Base-by-base conservation (phyloP, 495 filamentous ascomycete genomes). In the Neurospora intermedia region DNA sequence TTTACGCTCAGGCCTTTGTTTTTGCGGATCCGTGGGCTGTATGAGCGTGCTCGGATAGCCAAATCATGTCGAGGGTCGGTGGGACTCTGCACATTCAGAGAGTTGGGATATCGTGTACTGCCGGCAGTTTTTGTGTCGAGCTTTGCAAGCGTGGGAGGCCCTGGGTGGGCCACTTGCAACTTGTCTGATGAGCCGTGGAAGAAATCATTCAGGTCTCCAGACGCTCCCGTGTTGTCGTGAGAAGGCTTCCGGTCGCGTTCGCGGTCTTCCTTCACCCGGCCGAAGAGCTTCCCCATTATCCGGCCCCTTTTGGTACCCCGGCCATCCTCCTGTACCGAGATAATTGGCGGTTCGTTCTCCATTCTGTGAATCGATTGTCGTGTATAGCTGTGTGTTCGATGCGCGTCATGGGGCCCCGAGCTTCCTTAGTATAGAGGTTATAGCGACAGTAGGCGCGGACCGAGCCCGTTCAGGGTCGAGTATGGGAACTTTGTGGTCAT, bases 1-100 rank as follows among this genome's bases (percentile, higher is more conserved):
- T 85, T 87, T n/a, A 97, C 93, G 20, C 80, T 80, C 73, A 95
- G 81, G 4, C 89, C 89, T 77, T 92, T 92, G 71, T 79, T 82
- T 69, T 74, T 81, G 20, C 73, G 72, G 42, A 69, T 72, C 43
- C 45, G 62, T 16, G 81, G 78, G 70, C 80, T 83, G 76, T 77
- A 77, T 13, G 80, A 80, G 35, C 74, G 79, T 43, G 77, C 72
- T 45, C 78, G 79, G 41, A 76, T 69, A 43, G 79, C 70, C 3
- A 79, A 62, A 70, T 78, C 81, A 72, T 79, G 80, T 16, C 79
- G 81, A 11, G 23, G 38, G 45, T 54, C 41, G 54, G 80, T 74
- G 27, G 69, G 76, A 69, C 74, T 73, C 74, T 80, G 74, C 69
- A 84, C 80, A 27, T 79, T 74, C 43, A 80, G 76, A 27, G 84